These are phyloP conservation scores for Ananas comosus DNA, from an alignment of 176 grass and related monocot species.

Conservation along the genomic window DNA sequence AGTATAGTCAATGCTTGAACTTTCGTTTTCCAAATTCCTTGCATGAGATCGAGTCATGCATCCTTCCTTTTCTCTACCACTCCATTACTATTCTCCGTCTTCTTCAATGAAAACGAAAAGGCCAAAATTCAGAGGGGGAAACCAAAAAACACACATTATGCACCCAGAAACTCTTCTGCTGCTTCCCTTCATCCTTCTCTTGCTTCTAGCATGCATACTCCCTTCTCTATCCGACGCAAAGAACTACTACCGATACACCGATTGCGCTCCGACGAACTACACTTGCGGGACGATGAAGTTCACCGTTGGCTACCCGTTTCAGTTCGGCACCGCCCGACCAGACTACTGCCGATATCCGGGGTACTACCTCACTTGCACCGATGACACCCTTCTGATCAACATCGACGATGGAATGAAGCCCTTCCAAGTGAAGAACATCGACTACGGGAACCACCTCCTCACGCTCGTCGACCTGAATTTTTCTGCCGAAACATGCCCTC, in stretches of 20 bases:
- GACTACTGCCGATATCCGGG: slow-evolving; percentile 41
- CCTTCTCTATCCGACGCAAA: not conserved
- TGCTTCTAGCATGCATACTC: not conserved
- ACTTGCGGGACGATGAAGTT: not conserved
- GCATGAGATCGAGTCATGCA: too few species aligned
- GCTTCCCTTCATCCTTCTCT: not conserved
- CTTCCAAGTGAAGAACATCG: slow-evolving; percentile 28
- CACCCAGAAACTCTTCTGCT: not conserved
- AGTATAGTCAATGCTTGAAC: too few species aligned
- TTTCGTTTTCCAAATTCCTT: too few species aligned
- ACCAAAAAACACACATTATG: too few species aligned
- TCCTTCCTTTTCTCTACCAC: too few species aligned
- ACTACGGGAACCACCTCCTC: slow-evolving; percentile 16
- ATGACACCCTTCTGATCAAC: not conserved
- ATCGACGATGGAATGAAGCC: not conserved
- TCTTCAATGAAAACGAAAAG: too few species aligned
- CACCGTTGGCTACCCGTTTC: not conserved
- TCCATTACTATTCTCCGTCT: too few species aligned
- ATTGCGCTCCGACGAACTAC: not conserved
- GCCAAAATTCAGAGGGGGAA: too few species aligned
- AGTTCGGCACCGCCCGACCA: not conserved
- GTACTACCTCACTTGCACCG: slow-evolving; percentile 27
- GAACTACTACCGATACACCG: not conserved
- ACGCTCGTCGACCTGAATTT: slow-evolving; percentile 21
- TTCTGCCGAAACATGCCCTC: slow-evolving; percentile 18